A percentile compares a stretch with the other conserved stretches of the same genome.
These are phyloP conservation scores for Penicillium paradoxum DNA, from an alignment of 495 filamentous ascomycete genomes.

Conservation along the genomic window DNA sequence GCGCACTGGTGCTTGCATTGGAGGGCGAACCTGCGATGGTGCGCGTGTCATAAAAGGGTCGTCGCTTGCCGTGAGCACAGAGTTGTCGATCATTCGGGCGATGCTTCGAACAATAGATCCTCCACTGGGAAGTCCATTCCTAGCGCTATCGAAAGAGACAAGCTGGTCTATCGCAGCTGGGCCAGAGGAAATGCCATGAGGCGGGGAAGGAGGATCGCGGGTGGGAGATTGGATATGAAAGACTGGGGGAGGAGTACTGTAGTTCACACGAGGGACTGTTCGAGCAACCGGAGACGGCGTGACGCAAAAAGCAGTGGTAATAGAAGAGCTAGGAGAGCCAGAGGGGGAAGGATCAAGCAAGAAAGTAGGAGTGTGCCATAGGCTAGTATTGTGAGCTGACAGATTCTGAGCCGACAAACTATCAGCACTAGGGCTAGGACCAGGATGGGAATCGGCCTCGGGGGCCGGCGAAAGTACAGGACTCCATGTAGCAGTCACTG, in stretches of 20 bases:
- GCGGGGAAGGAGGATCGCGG: background rate
- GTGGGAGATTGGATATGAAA: background rate
- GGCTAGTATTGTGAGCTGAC: background rate
- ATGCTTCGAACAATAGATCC: slow-evolving; percentile 3
- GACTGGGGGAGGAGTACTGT: background rate
- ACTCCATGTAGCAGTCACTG: background rate
- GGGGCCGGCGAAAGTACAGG: background rate
- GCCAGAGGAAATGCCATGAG: background rate
- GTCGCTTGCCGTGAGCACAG: background rate
- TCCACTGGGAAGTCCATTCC: background rate
- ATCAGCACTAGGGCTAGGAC: background rate
- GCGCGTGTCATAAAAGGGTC: background rate
- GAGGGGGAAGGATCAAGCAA: background rate
- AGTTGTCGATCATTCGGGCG: slow-evolving; percentile 6
- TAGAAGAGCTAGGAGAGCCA: background rate
- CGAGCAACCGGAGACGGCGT: background rate
- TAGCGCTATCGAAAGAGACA: background rate
- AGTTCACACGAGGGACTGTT: background rate
- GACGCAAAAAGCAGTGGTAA: slow-evolving; percentile 1
- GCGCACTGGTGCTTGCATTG: background rate
- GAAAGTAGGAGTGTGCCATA: background rate
- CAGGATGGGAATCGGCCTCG: background rate
- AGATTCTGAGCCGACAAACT: background rate
- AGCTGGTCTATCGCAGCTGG: background rate
- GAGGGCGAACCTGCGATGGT: background rate